A percentile compares a stretch with the other conserved stretches of the same genome.
Evolutionary conservation across 2,329 filamentous ascomycete species (phyloP).

Genomic region (Drechslerella coelobrocha): DNA sequence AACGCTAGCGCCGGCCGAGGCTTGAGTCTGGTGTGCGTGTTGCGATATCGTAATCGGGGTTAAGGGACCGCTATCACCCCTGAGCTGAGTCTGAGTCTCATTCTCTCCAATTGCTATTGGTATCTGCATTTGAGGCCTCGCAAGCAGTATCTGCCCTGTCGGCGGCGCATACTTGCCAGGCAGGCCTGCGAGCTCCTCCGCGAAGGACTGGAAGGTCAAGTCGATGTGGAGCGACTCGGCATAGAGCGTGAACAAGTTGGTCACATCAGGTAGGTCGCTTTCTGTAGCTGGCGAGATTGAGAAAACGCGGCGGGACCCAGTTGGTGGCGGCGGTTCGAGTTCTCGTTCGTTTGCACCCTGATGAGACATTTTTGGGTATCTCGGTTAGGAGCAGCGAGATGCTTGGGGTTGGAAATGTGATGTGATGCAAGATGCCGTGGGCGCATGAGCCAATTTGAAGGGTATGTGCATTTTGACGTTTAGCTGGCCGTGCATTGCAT

Average conservation of each 20-base stretch:
- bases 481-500: not conserved
- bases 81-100: not conserved
- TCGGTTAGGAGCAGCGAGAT: constrained; percentile 34
- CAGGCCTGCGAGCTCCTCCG: constrained; percentile 63
- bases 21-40: too few species aligned
- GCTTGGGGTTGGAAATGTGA: not conserved
- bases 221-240: constrained; percentile 62
- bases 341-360: too few species aligned
- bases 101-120: constrained; percentile 6
- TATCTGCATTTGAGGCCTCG: constrained; percentile 51
- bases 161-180: constrained; percentile 64
- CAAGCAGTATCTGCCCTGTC: constrained; percentile 63
- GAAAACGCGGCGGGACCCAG: constrained; percentile 18
- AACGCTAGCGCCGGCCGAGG: too few species aligned
- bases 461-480: too few species aligned
- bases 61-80: not conserved
- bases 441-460: constrained; percentile 19
- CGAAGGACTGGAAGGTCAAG: constrained; percentile 66
- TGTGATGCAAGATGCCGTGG: constrained; percentile 45
- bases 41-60: too few species aligned
- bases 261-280: constrained; percentile 60
- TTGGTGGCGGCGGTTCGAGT: not conserved
- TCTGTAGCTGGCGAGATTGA: constrained; percentile 29
- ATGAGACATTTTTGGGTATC: constrained; percentile 45
- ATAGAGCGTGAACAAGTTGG: constrained; percentile 60